These are phyloP conservation scores for Globisporangium rhizosaccharum DNA, from an alignment of 352 stramenopile species.

Conservation along the genomic window DNA sequence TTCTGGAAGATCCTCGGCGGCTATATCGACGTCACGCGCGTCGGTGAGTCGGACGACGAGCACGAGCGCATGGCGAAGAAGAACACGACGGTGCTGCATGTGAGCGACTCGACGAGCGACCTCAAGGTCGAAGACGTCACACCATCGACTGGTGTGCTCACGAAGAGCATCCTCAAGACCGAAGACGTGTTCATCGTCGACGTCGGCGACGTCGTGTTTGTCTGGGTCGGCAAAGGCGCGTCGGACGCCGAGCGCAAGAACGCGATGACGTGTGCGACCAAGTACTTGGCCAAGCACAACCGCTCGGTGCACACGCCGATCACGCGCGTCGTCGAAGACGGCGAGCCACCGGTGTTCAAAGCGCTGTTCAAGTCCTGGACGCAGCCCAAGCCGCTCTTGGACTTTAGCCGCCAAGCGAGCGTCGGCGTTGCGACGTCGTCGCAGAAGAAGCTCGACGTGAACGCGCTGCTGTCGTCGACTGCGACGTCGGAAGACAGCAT, in stretches of 20 bases:
- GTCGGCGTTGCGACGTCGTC: conserved; percentile 36
- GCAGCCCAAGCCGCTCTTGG: conserved; percentile 44
- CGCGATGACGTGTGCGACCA: conserved; percentile 71
- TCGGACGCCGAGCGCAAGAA: conserved; percentile 84
- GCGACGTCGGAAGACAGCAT: conserved; percentile 63
- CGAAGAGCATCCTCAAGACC: conserved; percentile 72
- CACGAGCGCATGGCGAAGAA: conserved; percentile 58
- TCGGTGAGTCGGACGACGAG: conserved; percentile 53
- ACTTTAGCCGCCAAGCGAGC: conserved; percentile 58
- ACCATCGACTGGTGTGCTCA: conserved; percentile 60
- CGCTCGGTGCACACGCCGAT: conserved; percentile 63
- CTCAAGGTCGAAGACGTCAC: conserved; percentile 63
- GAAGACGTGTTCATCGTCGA: conserved; percentile 94
- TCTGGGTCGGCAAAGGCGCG: conserved; percentile 90
- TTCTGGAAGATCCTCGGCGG: conserved; percentile 93
- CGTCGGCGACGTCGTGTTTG: conserved; percentile 79
- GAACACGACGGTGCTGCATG: conserved; percentile 66
- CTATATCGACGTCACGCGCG: conserved; percentile 62
- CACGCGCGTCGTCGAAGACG: conserved; percentile 80
- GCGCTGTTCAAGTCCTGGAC: conserved; percentile 79
- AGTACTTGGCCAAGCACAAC: conserved; percentile 74
- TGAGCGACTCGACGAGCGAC: conserved; percentile 61
- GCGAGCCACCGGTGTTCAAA: conserved; percentile 83
- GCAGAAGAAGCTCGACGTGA: conserved; percentile 54
- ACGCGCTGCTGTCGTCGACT: conserved; percentile 37